Conservation (phyloP, 306 rosid genomes). For the Sophora flavescens region DNA sequence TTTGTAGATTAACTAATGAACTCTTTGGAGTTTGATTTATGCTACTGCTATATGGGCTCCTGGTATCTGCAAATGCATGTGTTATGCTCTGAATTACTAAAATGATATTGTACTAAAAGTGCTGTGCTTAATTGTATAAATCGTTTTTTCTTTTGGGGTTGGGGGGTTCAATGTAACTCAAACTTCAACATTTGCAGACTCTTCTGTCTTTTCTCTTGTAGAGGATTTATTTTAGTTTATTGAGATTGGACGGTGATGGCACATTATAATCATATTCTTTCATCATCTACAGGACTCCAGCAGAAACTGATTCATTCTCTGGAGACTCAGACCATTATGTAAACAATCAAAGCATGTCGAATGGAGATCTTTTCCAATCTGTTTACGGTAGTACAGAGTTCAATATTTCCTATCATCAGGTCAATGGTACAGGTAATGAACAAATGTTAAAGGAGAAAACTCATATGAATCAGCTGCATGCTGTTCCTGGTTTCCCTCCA, state of each 20-base stretch:
- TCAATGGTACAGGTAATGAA: conserved; percentile 44
- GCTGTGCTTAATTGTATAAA: background rate
- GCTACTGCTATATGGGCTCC: background rate
- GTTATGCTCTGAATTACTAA: too few species aligned
- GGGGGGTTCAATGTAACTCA: too few species aligned
- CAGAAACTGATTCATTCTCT: conserved; percentile 62
- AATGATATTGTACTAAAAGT: background rate
- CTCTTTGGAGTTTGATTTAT: background rate
- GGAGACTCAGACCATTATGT: conserved; percentile 63
- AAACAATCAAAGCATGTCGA: conserved; percentile 55
- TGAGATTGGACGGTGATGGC: conserved; percentile 39
- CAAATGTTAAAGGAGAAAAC: conserved; percentile 49
- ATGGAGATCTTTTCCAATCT: conserved; percentile 55
- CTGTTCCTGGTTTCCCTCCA: conserved; percentile 56
- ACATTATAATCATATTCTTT: conserved; percentile 37
- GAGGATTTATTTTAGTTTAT: background rate
- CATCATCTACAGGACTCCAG: conserved; percentile 65
- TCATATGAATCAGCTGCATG: conserved; percentile 49
- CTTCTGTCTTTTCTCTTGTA: background rate
- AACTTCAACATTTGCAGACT: background rate
- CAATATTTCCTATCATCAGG: conserved; percentile 59
- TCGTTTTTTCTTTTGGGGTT: too few species aligned
- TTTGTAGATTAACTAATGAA: conserved; percentile 7
- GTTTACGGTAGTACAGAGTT: conserved; percentile 59
- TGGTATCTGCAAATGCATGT: background rate